Evolutionary conservation across 192 early-diverging fungal genomes (phyloP).

Genomic region (Podila epicladia): DNA sequence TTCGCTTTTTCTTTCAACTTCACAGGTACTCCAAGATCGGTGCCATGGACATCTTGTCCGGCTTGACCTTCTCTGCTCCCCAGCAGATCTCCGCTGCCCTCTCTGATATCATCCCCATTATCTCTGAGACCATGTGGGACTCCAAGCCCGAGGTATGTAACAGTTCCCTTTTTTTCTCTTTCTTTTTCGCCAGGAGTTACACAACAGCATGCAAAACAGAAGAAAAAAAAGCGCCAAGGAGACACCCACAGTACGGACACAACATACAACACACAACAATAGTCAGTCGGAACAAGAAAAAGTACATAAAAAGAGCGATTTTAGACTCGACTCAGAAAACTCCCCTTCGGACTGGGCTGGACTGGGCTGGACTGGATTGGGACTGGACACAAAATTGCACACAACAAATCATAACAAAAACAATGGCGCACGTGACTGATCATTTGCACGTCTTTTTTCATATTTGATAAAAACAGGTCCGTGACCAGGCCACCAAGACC

Average conservation of each 20-base stretch:
- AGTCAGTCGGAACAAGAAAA: no score
- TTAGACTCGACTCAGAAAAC: no score
- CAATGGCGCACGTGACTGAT: constrained; percentile 8
- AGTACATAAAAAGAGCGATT: no score
- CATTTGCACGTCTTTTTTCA: background rate
- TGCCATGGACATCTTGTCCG: constrained; percentile 55
- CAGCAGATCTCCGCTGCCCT: constrained; percentile 59
- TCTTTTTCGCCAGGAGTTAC: background rate
- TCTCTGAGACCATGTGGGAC: constrained; percentile 85
- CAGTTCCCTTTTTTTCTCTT: constrained; percentile 19
- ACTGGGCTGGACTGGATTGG: no score
- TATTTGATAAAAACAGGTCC: constrained; percentile 18
- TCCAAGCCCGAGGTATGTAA: constrained; percentile 78
- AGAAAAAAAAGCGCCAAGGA: background rate
- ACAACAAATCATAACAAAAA: constrained; percentile 5
- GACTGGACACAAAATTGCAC: no score
- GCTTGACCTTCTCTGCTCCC: constrained; percentile 57
- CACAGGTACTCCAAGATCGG: constrained; percentile 79
- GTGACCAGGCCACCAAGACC: constrained; percentile 63
- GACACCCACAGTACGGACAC: no score
- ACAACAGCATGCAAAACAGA: background rate
- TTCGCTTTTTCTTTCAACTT: background rate
- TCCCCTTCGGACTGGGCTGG: background rate
- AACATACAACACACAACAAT: no score
- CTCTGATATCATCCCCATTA: constrained; percentile 74